A percentile compares a stretch with the other conserved stretches of the same genome.
These are phyloP conservation scores for Taphrina betulina DNA, from an alignment of 1,139 yeast genomes.

Conservation along the genomic window DNA sequence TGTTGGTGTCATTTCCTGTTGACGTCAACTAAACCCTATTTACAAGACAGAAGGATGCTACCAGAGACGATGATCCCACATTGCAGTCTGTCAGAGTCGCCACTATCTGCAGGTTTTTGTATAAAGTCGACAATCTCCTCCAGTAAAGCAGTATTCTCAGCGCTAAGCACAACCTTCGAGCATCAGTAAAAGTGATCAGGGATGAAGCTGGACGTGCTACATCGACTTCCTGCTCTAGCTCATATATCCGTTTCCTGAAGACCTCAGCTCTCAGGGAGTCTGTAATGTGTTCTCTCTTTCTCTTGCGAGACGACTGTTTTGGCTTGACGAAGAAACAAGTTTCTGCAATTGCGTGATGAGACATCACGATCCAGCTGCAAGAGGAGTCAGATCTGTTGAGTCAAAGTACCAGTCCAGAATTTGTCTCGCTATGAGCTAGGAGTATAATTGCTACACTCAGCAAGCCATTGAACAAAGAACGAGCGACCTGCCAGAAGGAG, in stretches of 20 bases:
- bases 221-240: neutral
- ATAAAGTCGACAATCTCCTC: neutral
- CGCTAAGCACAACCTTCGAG: neutral
- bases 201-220: neutral
- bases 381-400: too few species aligned
- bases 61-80: slow-evolving; percentile 14
- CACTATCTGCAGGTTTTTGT: neutral
- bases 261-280: neutral
- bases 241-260: neutral
- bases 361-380: too few species aligned
- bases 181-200: neutral
- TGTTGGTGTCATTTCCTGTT: slow-evolving; percentile 6
- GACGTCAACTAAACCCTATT: neutral
- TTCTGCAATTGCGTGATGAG: slow-evolving; percentile 12
- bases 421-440: too few species aligned
- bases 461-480: too few species aligned
- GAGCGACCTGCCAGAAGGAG: too few species aligned
- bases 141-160: slow-evolving; percentile 6
- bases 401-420: too few species aligned
- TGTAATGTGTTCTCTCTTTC: neutral
- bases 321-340: slow-evolving; percentile 15
- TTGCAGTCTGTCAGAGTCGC: neutral
- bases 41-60: neutral
- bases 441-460: too few species aligned
- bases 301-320: neutral